These are phyloP conservation scores for Plantago ovata DNA, from an alignment of 257 asterid species.

Conservation along the genomic window DNA sequence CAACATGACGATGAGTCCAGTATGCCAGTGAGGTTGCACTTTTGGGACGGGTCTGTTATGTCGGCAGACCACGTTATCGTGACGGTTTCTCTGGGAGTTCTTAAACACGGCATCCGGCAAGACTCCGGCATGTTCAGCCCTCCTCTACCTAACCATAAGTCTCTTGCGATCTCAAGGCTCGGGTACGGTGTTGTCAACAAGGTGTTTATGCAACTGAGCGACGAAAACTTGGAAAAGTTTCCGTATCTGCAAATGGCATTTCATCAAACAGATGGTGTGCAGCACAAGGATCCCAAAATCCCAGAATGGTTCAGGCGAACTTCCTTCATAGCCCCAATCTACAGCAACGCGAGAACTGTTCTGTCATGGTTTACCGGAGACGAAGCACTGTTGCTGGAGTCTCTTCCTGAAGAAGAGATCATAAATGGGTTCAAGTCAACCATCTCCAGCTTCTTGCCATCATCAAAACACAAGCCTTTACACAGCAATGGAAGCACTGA, in stretches of 20 bases:
- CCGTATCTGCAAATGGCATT: conserved; percentile 72
- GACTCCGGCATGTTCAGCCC: conserved; percentile 55
- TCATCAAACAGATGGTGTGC: conserved; percentile 34
- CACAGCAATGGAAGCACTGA: conserved; percentile 27
- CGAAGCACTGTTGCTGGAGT: conserved; percentile 70
- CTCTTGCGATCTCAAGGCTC: conserved; percentile 58
- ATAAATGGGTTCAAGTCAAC: conserved; percentile 54
- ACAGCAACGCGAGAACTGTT: conserved; percentile 43
- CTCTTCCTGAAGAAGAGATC: conserved; percentile 54
- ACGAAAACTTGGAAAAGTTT: conserved; percentile 13
- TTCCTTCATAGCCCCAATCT: conserved; percentile 50
- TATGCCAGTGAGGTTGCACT: conserved; percentile 65
- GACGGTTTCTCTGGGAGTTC: conserved; percentile 80
- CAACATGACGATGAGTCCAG: conserved; percentile 13
- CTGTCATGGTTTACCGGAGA: conserved; percentile 81
- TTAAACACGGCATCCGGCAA: conserved; percentile 46
- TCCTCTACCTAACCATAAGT: conserved; percentile 55
- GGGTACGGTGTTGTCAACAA: conserved; percentile 85
- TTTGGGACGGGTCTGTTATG: conserved; percentile 52
- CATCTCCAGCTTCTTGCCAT: conserved; percentile 41
- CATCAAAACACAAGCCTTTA: not conserved
- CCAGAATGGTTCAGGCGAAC: conserved; percentile 82
- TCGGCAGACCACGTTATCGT: conserved; percentile 71
- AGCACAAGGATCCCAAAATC: conserved; percentile 32
- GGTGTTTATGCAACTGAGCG: conserved; percentile 51